Base-by-base conservation (phyloP, 352 stramenopile species). In the Plasmopara muralis region DNA sequence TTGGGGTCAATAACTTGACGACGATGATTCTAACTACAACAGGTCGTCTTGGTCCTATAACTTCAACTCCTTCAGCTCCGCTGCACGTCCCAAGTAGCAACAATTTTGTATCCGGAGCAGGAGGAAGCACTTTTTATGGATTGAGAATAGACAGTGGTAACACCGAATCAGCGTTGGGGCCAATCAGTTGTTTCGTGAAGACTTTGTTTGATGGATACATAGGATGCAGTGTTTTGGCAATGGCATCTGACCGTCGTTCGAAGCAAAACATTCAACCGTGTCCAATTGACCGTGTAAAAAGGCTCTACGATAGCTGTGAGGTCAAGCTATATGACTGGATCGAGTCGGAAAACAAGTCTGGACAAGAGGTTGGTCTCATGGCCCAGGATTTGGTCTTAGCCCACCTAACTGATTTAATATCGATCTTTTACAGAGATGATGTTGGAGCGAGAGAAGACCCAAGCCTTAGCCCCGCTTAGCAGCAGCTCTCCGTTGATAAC, bases 341-440 rank as follows among this genome's bases (percentile, higher is more conserved):
- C 7, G 35, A 41, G 20, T 41, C 35, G 35, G 13, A 41, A 16
- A 41, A 41, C 14, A 41, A 6, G 14, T 13, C 35, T 41, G 20
- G 20, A 25, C 35, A 41, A 41, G 3, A 41, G 35, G 35, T 41
- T 1, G 35, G 13, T 6, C 35, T 41, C 25, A 48, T 38, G 25
- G 43, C 43, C 38, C 43, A 48, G 10, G 31, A 50, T 15, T n/a
- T 57, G 2, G 50, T 57, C 41, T 50, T 31, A 40, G 50, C 50
- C 6, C 50, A 57, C 14, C 41, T 57, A 33, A 57, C 42, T 2
- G 42, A 50, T 40, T 40, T 57, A 16, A 50, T 25, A 3, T 25
- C 20, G 20, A 25, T 25, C 20, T 25, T 25, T 25, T 3, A 25
- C 20, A 25, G 20, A 25, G 20, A 25, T 25, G 20, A 25, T 25